Conservation (phyloP, 176 grass and related monocot species). For the Oryza coarctata region DNA sequence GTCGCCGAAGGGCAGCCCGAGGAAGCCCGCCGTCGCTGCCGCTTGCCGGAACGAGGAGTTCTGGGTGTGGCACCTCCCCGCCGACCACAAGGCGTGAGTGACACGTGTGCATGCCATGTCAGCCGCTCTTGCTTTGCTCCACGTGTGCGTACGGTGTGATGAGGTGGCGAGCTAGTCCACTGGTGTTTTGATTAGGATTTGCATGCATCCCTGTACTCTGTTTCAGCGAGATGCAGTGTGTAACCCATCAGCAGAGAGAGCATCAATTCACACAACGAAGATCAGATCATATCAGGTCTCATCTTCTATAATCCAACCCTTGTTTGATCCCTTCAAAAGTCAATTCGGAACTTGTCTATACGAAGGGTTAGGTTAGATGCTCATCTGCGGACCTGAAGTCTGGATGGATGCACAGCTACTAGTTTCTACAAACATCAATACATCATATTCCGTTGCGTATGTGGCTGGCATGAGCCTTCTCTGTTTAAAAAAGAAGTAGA, state of each 20-base stretch:
- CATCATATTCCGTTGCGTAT: background rate
- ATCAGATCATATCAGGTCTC: background rate
- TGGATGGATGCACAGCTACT: background rate
- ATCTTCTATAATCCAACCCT: background rate
- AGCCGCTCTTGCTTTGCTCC: background rate
- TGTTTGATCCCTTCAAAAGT: background rate
- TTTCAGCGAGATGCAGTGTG: slow-evolving; percentile 57
- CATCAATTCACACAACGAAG: background rate
- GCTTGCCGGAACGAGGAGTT: slow-evolving; percentile 44
- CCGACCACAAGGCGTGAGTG: slow-evolving; percentile 37
- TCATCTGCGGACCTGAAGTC: background rate
- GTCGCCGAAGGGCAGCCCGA: slow-evolving; percentile 42
- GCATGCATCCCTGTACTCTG: slow-evolving; percentile 45
- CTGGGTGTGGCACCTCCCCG: slow-evolving; percentile 53
- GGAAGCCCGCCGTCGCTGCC: slow-evolving; percentile 23
- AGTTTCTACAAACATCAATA: background rate
- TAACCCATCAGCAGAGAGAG: slow-evolving; percentile 26
- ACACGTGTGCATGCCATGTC: background rate
- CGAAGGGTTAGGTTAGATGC: no score
- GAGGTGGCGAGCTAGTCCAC: slow-evolving; percentile 6
- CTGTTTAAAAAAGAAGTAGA: background rate
- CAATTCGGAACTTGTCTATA: background rate
- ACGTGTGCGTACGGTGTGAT: background rate
- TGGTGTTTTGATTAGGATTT: slow-evolving; percentile 20
- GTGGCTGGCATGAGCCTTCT: background rate